Evolutionary conservation across 2,329 filamentous ascomycete species (phyloP).

Genomic region (Pezicula neosporulosa): DNA sequence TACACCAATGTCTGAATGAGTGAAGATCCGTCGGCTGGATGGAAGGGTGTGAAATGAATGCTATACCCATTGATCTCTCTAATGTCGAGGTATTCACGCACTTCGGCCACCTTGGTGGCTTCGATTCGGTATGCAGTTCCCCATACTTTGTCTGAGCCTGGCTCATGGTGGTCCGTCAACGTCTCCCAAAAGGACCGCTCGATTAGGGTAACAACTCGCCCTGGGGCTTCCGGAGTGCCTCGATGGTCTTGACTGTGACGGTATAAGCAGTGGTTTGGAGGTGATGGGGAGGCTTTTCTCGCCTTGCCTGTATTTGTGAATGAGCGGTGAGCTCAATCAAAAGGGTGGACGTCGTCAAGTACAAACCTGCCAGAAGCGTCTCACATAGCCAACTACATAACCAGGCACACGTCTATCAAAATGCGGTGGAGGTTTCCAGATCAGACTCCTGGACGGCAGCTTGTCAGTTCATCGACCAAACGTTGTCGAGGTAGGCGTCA

Average conservation of each 20-base stretch:
- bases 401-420: conserved; percentile 84
- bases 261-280: conserved; percentile 9
- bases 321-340: conserved; percentile 9
- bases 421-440: conserved; percentile 97
- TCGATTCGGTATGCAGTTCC: conserved; percentile 88
- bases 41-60: conserved; percentile 85
- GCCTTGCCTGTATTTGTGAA: conserved; percentile 28
- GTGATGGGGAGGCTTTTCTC: conserved; percentile 13
- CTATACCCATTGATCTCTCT: conserved; percentile 97
- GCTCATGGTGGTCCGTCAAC: conserved; percentile 62
- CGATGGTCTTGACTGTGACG: conserved; percentile 80
- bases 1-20: conserved; percentile 69
- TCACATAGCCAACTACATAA: conserved; percentile 90
- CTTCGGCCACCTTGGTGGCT: conserved; percentile 68
- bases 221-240: conserved; percentile 82
- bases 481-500: too few species aligned
- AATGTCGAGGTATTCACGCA: conserved; percentile 88
- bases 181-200: conserved; percentile 79
- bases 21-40: conserved; percentile 43
- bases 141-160: conserved; percentile 71
- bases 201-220: conserved; percentile 91
- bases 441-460: conserved; percentile 66
- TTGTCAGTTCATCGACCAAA: neutral
- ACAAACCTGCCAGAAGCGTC: conserved; percentile 95
- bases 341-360: conserved; percentile 3